Evolutionary conservation across 177 flowering plant species (phyloP).

Genomic region (Tripterygium wilfordii): DNA sequence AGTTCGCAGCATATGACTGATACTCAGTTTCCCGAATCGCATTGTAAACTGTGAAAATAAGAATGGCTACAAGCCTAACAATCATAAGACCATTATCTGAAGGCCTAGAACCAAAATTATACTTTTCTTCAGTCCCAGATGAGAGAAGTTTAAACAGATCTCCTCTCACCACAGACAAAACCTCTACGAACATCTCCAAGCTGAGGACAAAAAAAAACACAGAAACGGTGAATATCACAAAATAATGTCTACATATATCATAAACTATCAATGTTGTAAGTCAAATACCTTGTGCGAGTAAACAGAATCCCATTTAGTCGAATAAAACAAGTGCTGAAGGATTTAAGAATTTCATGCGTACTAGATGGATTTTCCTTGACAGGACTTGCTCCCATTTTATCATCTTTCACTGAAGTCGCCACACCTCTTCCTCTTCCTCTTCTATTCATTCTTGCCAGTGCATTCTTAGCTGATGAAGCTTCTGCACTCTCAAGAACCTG

Average conservation of each 20-base stretch:
- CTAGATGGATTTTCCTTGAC: not conserved
- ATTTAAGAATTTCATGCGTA: not conserved
- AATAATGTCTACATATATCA: not conserved
- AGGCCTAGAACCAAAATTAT: not conserved
- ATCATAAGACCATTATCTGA: not conserved
- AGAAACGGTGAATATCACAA: not conserved
- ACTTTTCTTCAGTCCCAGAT: not conserved
- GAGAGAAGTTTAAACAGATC: not conserved
- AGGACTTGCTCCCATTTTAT: not conserved
- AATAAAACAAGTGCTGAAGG: not conserved
- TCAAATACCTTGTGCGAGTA: conserved; percentile 1
- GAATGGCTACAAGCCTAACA: conserved; percentile 4
- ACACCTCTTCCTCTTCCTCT: not conserved
- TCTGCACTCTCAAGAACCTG: not conserved
- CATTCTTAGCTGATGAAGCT: not conserved
- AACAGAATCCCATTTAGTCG: conserved; percentile 5
- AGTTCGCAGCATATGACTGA: conserved; percentile 1
- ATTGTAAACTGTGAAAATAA: conserved; percentile 1
- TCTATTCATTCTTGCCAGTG: not conserved
- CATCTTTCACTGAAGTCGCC: not conserved
- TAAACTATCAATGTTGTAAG: too few relatives aligned
- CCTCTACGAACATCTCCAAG: conserved; percentile 2
- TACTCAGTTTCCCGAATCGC: not conserved
- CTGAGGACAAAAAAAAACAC: not conserved
- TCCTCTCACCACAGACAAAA: not conserved